Base-by-base conservation (phyloP, 805 yeast genomes). In the Scheffersomyces lignosus region DNA sequence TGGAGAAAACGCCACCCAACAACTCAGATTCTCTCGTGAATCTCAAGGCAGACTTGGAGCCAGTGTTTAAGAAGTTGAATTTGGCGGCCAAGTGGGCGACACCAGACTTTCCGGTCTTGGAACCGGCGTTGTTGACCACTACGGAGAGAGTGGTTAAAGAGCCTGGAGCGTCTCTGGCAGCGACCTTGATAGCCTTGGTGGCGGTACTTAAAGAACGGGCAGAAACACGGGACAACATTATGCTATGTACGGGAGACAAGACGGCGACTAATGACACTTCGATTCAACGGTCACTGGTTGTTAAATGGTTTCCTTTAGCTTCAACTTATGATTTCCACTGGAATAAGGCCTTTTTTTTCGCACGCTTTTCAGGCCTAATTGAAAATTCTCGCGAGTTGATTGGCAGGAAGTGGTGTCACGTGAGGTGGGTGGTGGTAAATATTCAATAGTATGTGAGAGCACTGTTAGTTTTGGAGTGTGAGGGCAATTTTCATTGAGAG, bases 21-120 rank as follows among this genome's bases (percentile, higher is more conserved):
- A 93, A 78, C 72, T 91, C 99, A 34, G 90, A 71, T 71, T 93
- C 99, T 70, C 99, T 86, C 58, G 89, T 85, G 57, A 90, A 75
- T 73, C 98, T 86, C 61, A 93, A 76, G 16, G 93, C 96, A 14
- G 96, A 84, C 65, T 88, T 87, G 52, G 79, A 64, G 44, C 74
- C 73, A 39, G 96, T 88, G 75, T 85, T 83, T 60, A 84, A 79
- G 74, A 84, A 93, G 54, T 83, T 83, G 65, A 80, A 89, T 65
- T 88, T 79, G 56, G 91, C 78, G 56, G 90, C 75, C 47, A 89
- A 69, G 66, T 91, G 97, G 30, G 97, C 75, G 49, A 84, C 68
- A 69, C 98, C 99, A 38, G 90, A 82, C 49, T 74, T 66, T 34
- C 76, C 72, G 33, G 75, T 51, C 63, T 93, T 84, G 40, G 96